Conservation (phyloP, 345 rosid species). For the Pugionium cornutum region DNA sequence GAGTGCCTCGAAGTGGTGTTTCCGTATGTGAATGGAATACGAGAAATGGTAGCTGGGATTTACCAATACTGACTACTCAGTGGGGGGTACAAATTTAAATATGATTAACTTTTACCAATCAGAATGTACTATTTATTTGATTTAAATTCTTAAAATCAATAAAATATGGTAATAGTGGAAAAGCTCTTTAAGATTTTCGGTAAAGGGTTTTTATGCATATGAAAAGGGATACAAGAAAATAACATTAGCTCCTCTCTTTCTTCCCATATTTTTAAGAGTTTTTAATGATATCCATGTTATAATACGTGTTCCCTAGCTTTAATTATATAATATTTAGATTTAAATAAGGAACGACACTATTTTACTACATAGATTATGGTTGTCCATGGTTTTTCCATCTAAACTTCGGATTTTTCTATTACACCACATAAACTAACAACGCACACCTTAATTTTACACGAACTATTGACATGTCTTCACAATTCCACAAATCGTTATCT, state of each 20-base stretch:
- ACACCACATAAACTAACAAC: too few species aligned
- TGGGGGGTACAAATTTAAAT: background rate
- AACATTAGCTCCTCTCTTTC: background rate
- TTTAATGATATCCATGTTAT: background rate
- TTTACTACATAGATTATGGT: too few species aligned
- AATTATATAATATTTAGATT: background rate
- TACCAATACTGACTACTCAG: conserved; percentile 11
- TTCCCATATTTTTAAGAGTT: background rate
- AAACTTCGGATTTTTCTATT: too few species aligned
- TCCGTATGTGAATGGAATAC: conserved; percentile 38
- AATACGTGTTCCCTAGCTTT: background rate
- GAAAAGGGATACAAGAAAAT: background rate
- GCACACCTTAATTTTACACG: too few species aligned
- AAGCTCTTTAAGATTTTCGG: conserved; percentile 7
- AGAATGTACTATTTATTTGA: background rate
- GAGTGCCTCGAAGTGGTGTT: conserved; percentile 18
- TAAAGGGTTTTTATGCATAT: conserved; percentile 19
- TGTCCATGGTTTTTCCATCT: too few species aligned
- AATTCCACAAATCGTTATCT: too few species aligned
- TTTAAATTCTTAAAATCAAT: background rate
- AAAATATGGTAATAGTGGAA: background rate
- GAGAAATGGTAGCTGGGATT: conserved; percentile 25
- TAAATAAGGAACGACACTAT: too few species aligned
- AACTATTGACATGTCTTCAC: too few species aligned
- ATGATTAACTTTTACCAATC: background rate